These are phyloP conservation scores for Arthrinium phaeospermum DNA, from an alignment of 2,329 filamentous ascomycete species.

Conservation along the genomic window DNA sequence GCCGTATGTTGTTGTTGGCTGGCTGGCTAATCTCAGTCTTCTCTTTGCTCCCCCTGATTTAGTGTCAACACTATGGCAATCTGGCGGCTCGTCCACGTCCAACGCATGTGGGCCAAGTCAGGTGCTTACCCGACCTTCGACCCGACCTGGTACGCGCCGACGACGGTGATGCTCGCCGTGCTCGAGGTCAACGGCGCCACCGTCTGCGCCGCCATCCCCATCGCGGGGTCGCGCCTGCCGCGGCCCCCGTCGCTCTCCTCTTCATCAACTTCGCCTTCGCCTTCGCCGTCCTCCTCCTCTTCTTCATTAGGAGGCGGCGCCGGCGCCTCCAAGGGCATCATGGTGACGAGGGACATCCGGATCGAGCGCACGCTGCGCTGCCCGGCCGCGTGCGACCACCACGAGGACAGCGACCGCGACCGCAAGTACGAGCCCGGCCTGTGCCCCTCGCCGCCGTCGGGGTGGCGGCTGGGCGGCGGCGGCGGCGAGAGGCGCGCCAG, in stretches of 20 bases:
- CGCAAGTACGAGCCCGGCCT: background rate
- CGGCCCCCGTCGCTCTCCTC: conserved; percentile 38
- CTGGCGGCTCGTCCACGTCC: conserved; percentile 37
- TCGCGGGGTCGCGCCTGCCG: conserved; percentile 36
- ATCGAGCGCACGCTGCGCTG: background rate
- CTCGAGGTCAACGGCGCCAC: conserved; percentile 30
- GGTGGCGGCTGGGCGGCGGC: background rate
- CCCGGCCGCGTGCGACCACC: background rate
- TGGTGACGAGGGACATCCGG: conserved; percentile 24
- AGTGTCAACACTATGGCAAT: conserved; percentile 34
- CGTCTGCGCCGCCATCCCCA: conserved; percentile 39
- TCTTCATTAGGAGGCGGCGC: background rate
- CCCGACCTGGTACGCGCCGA: conserved; percentile 38
- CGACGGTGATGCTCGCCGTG: conserved; percentile 30
- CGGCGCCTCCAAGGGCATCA: conserved; percentile 37
- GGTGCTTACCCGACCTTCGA: conserved; percentile 39
- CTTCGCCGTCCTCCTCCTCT: background rate
- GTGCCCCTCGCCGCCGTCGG: background rate
- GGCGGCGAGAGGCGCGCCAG: background rate
- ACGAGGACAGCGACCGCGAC: background rate
- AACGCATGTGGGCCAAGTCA: conserved; percentile 20
- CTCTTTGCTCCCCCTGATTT: background rate
- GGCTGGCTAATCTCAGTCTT: background rate
- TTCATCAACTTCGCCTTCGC: conserved; percentile 28
- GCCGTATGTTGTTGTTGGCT: background rate